These are phyloP conservation scores for Trametes villosa DNA, from an alignment of 768 basidiomycete species.

Conservation along the genomic window DNA sequence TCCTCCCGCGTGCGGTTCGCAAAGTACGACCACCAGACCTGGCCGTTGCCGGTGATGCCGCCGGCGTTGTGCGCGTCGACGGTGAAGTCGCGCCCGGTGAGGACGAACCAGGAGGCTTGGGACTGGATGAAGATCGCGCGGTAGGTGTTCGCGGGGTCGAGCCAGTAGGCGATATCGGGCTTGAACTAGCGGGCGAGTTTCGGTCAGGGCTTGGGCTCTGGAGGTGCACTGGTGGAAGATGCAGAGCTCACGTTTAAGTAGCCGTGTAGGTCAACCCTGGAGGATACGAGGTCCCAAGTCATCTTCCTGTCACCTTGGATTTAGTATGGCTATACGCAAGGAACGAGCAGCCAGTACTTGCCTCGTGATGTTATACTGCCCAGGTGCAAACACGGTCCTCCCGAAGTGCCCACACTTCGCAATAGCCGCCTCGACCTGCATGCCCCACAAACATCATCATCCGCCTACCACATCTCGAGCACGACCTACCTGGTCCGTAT, in stretches of 20 bases:
- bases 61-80: constrained; percentile 59
- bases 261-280: constrained; percentile 48
- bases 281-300: constrained; percentile 53
- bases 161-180: constrained; percentile 60
- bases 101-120: constrained; percentile 68
- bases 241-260: constrained; percentile 44
- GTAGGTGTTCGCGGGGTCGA: constrained; percentile 57
- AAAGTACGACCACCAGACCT: constrained; percentile 64
- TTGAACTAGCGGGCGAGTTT: constrained; percentile 44
- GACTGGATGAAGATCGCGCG: constrained; percentile 65
- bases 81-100: constrained; percentile 58
- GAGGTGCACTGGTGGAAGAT: too few species aligned
- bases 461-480: not conserved
- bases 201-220: not conserved
- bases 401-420: constrained; percentile 52
- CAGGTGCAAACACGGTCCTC: constrained; percentile 47
- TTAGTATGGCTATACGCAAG: not conserved
- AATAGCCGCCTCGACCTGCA: constrained; percentile 54
- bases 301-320: constrained; percentile 45
- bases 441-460: not conserved
- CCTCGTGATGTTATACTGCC: constrained; percentile 58
- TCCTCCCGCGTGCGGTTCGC: constrained; percentile 47
- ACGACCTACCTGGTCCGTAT: constrained; percentile 30
- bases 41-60: constrained; percentile 65
- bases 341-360: constrained; percentile 16